A percentile compares a stretch with the other conserved stretches of the same genome.
Conservation (phyloP, 2,329 filamentous ascomycete genomes). For the Pseudogymnoascus sp. region DNA sequence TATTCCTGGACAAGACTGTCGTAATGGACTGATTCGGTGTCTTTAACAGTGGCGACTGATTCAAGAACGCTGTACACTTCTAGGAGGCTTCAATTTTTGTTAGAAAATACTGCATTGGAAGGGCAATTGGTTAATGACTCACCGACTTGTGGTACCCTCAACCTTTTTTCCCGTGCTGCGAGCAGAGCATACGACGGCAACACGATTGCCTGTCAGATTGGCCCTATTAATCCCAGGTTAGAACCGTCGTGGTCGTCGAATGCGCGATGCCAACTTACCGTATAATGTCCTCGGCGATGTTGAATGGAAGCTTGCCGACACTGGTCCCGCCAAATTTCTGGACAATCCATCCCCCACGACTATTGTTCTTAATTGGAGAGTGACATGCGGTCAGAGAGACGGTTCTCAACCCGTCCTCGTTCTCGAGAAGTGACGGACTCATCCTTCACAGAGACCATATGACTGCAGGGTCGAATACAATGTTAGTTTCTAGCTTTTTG, state of each 20-base stretch:
- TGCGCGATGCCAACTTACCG: slow-evolving; percentile 34
- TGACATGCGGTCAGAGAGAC: slow-evolving; percentile 5
- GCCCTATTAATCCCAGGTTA: slow-evolving; percentile 34
- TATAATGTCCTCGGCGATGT: slow-evolving; percentile 66
- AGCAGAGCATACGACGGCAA: slow-evolving; percentile 92
- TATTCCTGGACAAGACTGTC: slow-evolving; percentile 53
- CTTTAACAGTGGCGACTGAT: slow-evolving; percentile 44
- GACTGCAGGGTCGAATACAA: neutral
- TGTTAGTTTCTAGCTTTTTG: neutral
- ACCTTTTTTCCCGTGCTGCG: slow-evolving; percentile 89
- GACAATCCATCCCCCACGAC: slow-evolving; percentile 59
- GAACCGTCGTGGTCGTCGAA: neutral
- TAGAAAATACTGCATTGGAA: neutral
- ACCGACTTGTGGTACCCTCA: slow-evolving; percentile 92
- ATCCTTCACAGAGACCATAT: slow-evolving; percentile 6
- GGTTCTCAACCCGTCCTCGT: slow-evolving; percentile 2
- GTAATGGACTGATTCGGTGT: slow-evolving; percentile 43
- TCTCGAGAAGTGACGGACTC: slow-evolving; percentile 9
- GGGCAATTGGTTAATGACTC: slow-evolving; percentile 35
- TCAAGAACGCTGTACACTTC: slow-evolving; percentile 52
- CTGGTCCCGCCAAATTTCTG: slow-evolving; percentile 96
- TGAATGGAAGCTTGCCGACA: slow-evolving; percentile 83
- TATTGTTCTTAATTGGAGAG: slow-evolving; percentile 25
- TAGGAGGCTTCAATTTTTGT: slow-evolving; percentile 33
- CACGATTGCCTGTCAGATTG: slow-evolving; percentile 58